Evolutionary conservation across 768 basidiomycete genomes (phyloP), one percentile per base, ranked within the genome.

Genomic region (Tylopilus vinaceipallidus): DNA sequence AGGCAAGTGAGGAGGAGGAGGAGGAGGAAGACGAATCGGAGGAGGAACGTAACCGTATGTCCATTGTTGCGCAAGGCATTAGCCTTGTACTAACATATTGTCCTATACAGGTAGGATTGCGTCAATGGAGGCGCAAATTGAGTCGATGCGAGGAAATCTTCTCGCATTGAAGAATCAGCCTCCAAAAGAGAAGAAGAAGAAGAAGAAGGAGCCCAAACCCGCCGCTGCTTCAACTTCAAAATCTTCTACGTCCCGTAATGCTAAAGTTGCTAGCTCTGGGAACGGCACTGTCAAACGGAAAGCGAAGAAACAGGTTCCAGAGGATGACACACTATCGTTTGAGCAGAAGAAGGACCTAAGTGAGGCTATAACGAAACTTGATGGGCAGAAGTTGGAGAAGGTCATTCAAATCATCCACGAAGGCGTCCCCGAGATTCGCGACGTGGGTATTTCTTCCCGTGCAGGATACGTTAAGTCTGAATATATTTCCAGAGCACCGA

Each of bases 281-380:
- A 74, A 57, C 29, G 67, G 70, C 34, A 24, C 60, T 5, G 83
- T 83, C 72, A 84, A 83, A 70, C 72, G 74, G 56, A 81, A 78
- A 61, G 57, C 70, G 29, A 89, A 88, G 76, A 88, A 87, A 66
- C 75, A 76, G 33, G 67, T 83, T 37, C 71, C 79, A 10, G 88
- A 91, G 57, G 87, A 91, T 59, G 90, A 93, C 49, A 83, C 86
- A 2, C 77, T 98, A 32, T 88, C 91, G 44, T 91, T 95, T 66
- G 91, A 93, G 57, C 95, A 98, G 76, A 99, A 99, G 86, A 94
- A 97, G 71, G 93, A 98, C 65, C 75, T 99, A 48, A 95, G 94
- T 62, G 94, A 98, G 70, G 90, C 93, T 44, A 99, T 99, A 57
- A 79, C 80, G 52, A 80, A 80, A 61, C 81, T 97, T 22, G 91